Evolutionary conservation across 1,284 basidiomycete species (phyloP).

Genomic region (Crucibulum parvulum): DNA sequence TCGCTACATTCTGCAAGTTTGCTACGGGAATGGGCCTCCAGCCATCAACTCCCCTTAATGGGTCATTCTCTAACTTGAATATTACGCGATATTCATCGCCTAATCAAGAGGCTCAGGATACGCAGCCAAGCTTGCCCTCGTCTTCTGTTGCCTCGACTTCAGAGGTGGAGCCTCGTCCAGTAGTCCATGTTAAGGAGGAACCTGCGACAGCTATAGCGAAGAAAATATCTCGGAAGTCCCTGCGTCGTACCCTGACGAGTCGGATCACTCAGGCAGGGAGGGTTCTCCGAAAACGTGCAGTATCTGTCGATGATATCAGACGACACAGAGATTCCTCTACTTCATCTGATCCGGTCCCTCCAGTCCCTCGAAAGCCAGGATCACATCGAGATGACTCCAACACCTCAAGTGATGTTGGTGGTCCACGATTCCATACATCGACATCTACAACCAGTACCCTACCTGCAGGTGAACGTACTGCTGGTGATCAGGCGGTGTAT

Average conservation of each 20-base stretch:
- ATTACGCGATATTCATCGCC: not conserved
- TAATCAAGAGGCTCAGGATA: not conserved
- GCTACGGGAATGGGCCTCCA: conserved; percentile 56
- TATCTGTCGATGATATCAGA: not conserved
- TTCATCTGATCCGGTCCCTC: not conserved
- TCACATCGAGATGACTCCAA: conserved; percentile 8
- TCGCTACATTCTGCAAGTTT: conserved; percentile 70
- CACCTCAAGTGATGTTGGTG: conserved; percentile 51
- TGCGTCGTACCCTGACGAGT: conserved; percentile 18
- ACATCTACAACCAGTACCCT: conserved; percentile 13
- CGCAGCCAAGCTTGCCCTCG: not conserved
- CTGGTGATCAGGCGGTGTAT: conserved; percentile 74
- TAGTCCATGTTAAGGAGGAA: too few species aligned
- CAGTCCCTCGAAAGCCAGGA: conserved; percentile 2
- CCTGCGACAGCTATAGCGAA: not conserved
- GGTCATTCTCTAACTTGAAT: conserved; percentile 12
- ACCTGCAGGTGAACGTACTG: conserved; percentile 45
- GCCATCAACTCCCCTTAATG: conserved; percentile 12
- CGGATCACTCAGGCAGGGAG: conserved; percentile 13
- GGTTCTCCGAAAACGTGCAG: conserved; percentile 3
- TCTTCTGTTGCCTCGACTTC: not conserved
- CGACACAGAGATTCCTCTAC: not conserved
- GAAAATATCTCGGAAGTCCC: conserved; percentile 3
- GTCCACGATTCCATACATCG: conserved; percentile 49
- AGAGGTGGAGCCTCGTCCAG: not conserved